phyloP scores from a whole-genome alignment of 495 filamentous ascomycete genomes.

The Podospora anserina region DNA sequence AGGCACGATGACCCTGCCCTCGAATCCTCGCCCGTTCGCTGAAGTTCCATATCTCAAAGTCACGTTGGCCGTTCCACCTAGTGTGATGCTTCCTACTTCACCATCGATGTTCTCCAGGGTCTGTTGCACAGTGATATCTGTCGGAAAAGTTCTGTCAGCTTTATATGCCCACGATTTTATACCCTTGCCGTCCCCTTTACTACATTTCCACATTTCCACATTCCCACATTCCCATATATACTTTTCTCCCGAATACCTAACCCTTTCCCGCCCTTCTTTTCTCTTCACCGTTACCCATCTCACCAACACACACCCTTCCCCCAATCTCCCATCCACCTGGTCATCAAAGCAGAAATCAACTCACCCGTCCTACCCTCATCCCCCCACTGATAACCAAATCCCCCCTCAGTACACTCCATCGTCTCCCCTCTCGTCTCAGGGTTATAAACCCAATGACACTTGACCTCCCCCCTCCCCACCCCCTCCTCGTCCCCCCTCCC shows the following conservation, averaged over 20 bases:
- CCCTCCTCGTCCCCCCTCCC: background rate
- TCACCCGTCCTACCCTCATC: background rate
- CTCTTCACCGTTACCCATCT: too few relatives aligned
- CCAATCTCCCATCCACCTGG: too few relatives aligned
- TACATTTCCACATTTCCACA: background rate
- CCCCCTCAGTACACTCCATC: background rate
- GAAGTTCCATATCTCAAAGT: background rate
- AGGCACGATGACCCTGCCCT: background rate
- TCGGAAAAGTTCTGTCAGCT: background rate
- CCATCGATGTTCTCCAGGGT: background rate
- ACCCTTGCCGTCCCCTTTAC: too few relatives aligned
- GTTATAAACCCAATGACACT: background rate
- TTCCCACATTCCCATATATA: background rate
- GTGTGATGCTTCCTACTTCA: background rate
- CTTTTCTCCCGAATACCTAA: too few relatives aligned
- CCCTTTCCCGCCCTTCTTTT: too few relatives aligned
- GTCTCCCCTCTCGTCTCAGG: slow-evolving; percentile 5
- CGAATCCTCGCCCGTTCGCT: slow-evolving; percentile 3
- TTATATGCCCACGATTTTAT: background rate
- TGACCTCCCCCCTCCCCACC: background rate
- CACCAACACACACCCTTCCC: too few relatives aligned
- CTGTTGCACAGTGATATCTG: slow-evolving; percentile 10
- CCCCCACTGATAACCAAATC: slow-evolving; percentile 5
- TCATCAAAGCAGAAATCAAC: background rate
- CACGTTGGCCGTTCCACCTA: background rate